A percentile compares a stretch with the other conserved stretches of the same genome.
Conservation (phyloP, 1,284 basidiomycete species). For the Apiotrichum brassicae region DNA sequence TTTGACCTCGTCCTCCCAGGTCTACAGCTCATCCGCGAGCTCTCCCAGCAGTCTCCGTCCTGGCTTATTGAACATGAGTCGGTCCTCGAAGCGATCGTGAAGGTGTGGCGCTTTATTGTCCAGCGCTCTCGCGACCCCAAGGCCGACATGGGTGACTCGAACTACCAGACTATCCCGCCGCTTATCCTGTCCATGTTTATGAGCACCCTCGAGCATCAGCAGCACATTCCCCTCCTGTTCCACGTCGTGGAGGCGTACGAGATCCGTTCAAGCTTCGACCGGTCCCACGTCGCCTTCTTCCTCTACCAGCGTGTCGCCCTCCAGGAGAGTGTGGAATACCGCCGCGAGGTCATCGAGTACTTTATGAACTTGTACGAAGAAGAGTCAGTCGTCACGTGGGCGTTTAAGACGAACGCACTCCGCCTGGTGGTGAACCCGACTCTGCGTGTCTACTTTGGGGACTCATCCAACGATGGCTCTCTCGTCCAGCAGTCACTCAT, state of each 20-base stretch:
- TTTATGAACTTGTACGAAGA: slow-evolving; percentile 82
- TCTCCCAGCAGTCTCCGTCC: slow-evolving; percentile 59
- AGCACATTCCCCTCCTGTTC: slow-evolving; percentile 80
- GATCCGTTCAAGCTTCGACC: slow-evolving; percentile 73
- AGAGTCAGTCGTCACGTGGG: slow-evolving; percentile 56
- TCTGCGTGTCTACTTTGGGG: slow-evolving; percentile 64
- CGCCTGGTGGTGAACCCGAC: slow-evolving; percentile 86
- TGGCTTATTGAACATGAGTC: slow-evolving; percentile 55
- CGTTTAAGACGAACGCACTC: slow-evolving; percentile 79
- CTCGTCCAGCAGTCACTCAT: slow-evolving; percentile 33
- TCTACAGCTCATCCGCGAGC: slow-evolving; percentile 69
- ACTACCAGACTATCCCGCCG: slow-evolving; percentile 59
- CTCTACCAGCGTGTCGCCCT: slow-evolving; percentile 77
- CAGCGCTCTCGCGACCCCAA: slow-evolving; percentile 34
- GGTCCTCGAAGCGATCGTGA: slow-evolving; percentile 60
- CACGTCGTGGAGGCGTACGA: slow-evolving; percentile 80
- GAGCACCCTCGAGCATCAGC: slow-evolving; percentile 55
- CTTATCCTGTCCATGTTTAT: slow-evolving; percentile 72
- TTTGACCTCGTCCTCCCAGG: slow-evolving; percentile 58
- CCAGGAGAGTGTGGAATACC: slow-evolving; percentile 56
- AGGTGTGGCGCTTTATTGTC: slow-evolving; percentile 59
- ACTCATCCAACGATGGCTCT: slow-evolving; percentile 37
- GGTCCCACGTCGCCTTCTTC: slow-evolving; percentile 76
- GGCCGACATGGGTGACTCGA: slow-evolving; percentile 47
- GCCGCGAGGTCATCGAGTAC: slow-evolving; percentile 72